Base-by-base conservation (phyloP, 164 flowering plant species). In the Chimonanthus praecox region DNA sequence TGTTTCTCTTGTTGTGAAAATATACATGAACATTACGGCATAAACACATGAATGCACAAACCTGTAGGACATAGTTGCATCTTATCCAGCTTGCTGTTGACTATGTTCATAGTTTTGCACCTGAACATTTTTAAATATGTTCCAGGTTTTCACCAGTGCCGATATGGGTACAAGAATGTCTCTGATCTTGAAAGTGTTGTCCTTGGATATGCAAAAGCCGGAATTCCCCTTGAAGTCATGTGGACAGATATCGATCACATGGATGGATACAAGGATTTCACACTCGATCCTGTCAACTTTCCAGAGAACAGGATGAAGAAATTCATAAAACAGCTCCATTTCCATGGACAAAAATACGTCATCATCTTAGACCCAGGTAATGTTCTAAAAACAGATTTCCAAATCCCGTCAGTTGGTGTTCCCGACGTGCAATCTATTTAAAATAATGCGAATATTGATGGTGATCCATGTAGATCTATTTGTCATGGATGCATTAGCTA, bases 191-290 rank as follows among this genome's bases (percentile, higher is more conserved):
- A 88, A 75, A 80, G 81, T 18, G 98, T 94, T 73, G 97, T 94
- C 58, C 86, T 86, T 75, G 83, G 90, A 18, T 94, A 94, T 80
- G 88, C 89, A 15, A 87, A 89, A 69, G 98, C 95, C 11, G 13
- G 75, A 54, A 90, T 94, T 48, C 97, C 98, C 20, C 85, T 94
- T 43, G 98, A 94, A 69, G 97, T 89, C 33, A 91, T 94, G 89
- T 94, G 98, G 97, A 89, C 91, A 1, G 98, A 94, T 71, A 90
- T 90, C 48, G 95, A 94, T 78, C 78, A 94, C 82, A 94, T 94
- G 98, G 95, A 94, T 75, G 90, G 60, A 1, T 86, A 72, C 70
- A 94, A 90, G 81, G 95, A 88, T 75, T 94, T 90, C 80, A 94
- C 98, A 10, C 76, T 94, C 4, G 91, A 94, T 78, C 98, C 97